Evolutionary conservation across 495 filamentous ascomycete genomes (phyloP), one percentile per base, ranked within the genome.

Genomic region (Penicillium waksmanii): DNA sequence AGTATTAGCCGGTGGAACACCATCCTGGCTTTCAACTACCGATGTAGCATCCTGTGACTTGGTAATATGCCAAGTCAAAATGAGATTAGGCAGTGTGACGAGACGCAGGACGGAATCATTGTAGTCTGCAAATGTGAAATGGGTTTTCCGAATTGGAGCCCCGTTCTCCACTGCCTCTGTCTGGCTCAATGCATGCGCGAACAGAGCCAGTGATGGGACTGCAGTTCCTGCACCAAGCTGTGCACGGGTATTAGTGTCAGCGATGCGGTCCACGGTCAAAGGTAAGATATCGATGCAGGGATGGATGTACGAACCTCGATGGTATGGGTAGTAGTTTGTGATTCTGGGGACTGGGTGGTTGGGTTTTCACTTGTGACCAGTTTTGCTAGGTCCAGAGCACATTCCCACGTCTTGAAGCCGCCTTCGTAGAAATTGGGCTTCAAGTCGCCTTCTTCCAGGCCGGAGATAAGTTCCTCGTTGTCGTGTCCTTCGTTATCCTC

Each of bases 401-500:
- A 96, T 75, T 98, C 95, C 95, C 95, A 98, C 62, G 91, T 96
- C 78, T 98, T 98, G 75, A 97, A 93, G n/a, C 95, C 95, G 38
- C 95, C 95, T 72, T 98, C 95, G 72, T 98, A 98, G 66, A 97
- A 87, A 60, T 89, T 88, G 12, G 91, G 90, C 70, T 87, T 89
- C 66, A 98, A 86, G 69, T 98, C 95, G 58, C 90, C 88, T 66
- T 90, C 80, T 34, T 88, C 91, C 10, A 95, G 79, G 19, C 86
- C 86, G 18, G 84, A 65, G 42, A 80, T 79, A 17, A 78, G 64
- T 56, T 77, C 70, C 62, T 75, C 65, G 46, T 81, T 73, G 42
- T 74, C 73, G 33, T 83, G 72, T 12, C 71, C 64, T 21, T 69
- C 74, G 38, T 80, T 82, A 58, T 91, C 90, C 74, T 97, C 93